Base-by-base conservation (phyloP, 345 rosid species). In the Eucalyptus microcorys region DNA sequence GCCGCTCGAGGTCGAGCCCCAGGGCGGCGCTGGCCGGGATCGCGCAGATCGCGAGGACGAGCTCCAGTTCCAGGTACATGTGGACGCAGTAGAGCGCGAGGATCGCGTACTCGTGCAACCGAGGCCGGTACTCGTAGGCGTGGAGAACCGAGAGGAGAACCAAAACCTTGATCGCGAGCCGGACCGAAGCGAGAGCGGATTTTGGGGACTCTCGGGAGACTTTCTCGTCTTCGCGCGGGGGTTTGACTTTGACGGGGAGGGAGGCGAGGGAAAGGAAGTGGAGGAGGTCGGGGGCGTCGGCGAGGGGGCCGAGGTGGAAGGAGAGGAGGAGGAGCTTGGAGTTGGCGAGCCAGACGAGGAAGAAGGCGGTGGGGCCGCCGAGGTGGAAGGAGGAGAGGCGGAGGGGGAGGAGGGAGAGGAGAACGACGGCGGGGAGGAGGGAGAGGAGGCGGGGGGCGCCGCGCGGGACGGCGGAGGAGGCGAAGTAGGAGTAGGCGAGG, bases 261-360 rank as follows among this genome's bases (percentile, higher is more conserved):
- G 93, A 93, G 86, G 96, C 94, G 14, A 94, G 30, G 85, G 92
- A 91, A 86, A 94, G 90, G 96, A 96, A 96, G 34, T 93, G 95
- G 91, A 83, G 52, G 86, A 95, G 91, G 13, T 83, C 90, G 5
- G 92, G 85, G 26, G 91, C 88, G 26, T 95, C 94, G 30, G 88
- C 95, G 8, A 96, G 90, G 83, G 97, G 98, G 83, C 95, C 94
- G 89, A 90, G 94, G 76, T 88, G 92, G 43, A 97, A 92, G 91
- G 95, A 90, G 88, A 94, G 93, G 86, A 97, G 97, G 84, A 96
- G 92, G 92, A 97, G 97, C 68, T 93, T 95, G 93, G 91, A 94
- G 91, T 87, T 93, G 90, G 94, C 93, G 5, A 95, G 95, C 98
- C 97, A 95, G 4, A 91, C 45, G 8, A 95, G 92, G 89, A 94